Conservation (phyloP, 805 yeast genomes). For the Spathaspora boniae region DNA sequence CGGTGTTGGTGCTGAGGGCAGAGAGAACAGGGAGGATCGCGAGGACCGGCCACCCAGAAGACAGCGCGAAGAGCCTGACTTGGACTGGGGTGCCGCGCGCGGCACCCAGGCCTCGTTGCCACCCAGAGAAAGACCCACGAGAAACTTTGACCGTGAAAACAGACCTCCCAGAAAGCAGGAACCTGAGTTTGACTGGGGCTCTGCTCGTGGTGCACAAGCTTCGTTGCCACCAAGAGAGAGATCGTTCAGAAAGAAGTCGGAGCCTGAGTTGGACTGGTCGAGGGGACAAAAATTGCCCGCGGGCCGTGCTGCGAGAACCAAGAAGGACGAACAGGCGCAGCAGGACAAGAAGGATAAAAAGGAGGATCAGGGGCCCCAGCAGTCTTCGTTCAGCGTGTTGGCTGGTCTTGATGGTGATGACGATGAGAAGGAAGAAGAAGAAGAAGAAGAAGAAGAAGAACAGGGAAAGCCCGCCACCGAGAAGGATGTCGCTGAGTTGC, state of each 20-base stretch:
- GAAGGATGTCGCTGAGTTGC: conserved; percentile 18
- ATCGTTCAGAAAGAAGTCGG: conserved; percentile 23
- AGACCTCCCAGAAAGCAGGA: conserved; percentile 32
- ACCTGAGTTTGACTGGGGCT: conserved; percentile 41
- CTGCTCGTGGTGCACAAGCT: conserved; percentile 29
- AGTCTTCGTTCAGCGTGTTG: conserved; percentile 33
- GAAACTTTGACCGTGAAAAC: conserved; percentile 12
- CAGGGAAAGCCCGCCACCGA: too few species aligned
- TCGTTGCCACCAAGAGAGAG: conserved; percentile 35
- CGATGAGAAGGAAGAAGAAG: conserved; percentile 20
- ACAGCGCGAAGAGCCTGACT: conserved; percentile 21
- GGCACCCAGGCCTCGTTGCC: conserved; percentile 20
- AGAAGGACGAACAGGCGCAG: neutral
- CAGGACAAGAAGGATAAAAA: conserved; percentile 19
- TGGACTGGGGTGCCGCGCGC: conserved; percentile 49
- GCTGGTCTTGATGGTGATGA: conserved; percentile 32
- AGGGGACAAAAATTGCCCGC: conserved; percentile 25
- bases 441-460: conserved; percentile 10
- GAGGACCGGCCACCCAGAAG: conserved; percentile 12
- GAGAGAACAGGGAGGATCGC: conserved; percentile 16
- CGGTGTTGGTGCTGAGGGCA: conserved; percentile 18
- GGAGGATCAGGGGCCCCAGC: conserved; percentile 26
- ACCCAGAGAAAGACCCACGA: conserved; percentile 11
- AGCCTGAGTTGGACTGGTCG: conserved; percentile 34
- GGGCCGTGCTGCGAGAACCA: neutral